Conservation (phyloP, 345 rosid species). For the Populus nigra region DNA sequence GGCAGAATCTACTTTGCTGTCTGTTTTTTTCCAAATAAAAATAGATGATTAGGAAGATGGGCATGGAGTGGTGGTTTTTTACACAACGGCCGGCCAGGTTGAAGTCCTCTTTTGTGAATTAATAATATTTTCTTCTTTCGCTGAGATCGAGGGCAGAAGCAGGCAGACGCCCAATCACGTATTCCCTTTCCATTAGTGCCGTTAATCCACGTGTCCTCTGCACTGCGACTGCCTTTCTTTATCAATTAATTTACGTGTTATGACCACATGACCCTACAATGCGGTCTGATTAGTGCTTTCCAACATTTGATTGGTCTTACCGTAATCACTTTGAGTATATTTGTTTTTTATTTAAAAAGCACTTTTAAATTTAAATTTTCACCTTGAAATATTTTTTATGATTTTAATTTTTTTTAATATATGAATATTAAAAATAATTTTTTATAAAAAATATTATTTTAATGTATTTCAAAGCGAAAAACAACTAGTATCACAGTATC, state of each 20-base stretch:
- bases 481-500: no score
- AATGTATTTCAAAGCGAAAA: no score
- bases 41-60: constrained; percentile 22
- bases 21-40: not conserved
- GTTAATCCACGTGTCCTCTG: constrained; percentile 1
- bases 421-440: no score
- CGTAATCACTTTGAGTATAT: no score
- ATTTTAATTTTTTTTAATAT: no score
- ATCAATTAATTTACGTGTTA: not conserved
- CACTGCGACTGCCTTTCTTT: not conserved
- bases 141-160: constrained; percentile 29
- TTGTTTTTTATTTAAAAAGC: no score
- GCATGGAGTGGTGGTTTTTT: not conserved
- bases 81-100: not conserved
- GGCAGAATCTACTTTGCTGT: constrained; percentile 4
- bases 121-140: constrained; percentile 12
- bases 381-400: no score
- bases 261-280: not conserved
- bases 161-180: not conserved
- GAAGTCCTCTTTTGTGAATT: constrained; percentile 24
- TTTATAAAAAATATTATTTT: no score
- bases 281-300: no score
- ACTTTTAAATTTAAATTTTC: no score
- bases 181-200: constrained; percentile 23
- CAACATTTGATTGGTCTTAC: no score